Percentiles rank a stretch among this genome's conserved stretches.
Evolutionary conservation across 768 basidiomycete species (phyloP).

Genomic region (Tylopilus cervinicoccineus): DNA sequence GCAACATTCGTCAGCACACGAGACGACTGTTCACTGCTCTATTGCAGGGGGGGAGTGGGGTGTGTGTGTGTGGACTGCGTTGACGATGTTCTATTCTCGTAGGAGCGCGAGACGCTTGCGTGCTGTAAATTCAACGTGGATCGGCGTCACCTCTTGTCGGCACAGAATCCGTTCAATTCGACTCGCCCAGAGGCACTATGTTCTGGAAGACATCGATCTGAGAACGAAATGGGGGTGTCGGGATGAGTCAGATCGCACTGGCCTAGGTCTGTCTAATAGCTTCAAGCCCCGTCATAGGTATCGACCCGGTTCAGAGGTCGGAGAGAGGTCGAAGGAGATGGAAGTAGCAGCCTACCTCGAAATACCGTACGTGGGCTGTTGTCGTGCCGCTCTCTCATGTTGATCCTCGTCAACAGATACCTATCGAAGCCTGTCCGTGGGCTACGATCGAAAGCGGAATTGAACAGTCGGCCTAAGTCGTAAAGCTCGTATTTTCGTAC

Average conservation of each 20-base stretch:
- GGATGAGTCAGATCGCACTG: conserved; percentile 45
- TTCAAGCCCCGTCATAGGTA: conserved; percentile 42
- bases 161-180: neutral
- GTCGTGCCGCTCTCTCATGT: neutral
- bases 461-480: neutral
- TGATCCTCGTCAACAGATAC: conserved; percentile 16
- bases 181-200: neutral
- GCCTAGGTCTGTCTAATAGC: conserved; percentile 40
- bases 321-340: no score
- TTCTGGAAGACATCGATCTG: conserved; percentile 32
- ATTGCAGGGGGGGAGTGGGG: no score
- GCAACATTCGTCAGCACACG: conserved; percentile 57
- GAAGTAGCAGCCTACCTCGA: conserved; percentile 28
- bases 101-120: no score
- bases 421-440: conserved; percentile 15
- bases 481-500: no score
- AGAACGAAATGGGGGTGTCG: conserved; percentile 34
- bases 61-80: no score
- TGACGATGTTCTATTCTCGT: no score
- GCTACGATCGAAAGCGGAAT: conserved; percentile 1
- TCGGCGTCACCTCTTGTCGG: no score
- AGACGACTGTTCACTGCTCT: conserved; percentile 34
- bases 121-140: no score
- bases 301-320: conserved; percentile 32
- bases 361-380: conserved; percentile 18